Base-by-base conservation (phyloP, 164 flowering plant genomes). In the Dillenia turbinata region DNA sequence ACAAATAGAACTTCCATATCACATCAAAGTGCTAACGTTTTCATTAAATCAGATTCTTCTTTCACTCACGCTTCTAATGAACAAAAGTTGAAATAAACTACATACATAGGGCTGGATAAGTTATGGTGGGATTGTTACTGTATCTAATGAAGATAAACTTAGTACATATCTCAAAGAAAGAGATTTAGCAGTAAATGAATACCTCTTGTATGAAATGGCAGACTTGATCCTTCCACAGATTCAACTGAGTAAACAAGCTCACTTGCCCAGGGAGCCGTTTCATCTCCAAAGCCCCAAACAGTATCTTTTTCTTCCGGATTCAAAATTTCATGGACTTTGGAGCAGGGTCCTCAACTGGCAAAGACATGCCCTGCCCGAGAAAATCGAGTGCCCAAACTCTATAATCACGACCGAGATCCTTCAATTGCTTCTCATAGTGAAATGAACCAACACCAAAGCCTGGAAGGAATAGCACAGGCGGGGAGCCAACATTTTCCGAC, bases 371-470 rank as follows among this genome's bases (percentile, higher is more conserved):
- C 68, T 90, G 98, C 48, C 98, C 98, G 4, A 94, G 85, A 73
- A 89, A 94, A 85, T 94, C 98, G 45, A 94, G 54, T 8, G 96
- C 96, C 89, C 91, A 94, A 9, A 83, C 96, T 73, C 97, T 83
- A 69, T 57, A 81, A 56, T 94, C 92, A 62, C 85, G 86, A 15
- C 98, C 98, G 47, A 94, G 73, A 82, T 89, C 98, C 78, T 82
- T 90, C 59, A 94, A 66, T 72, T 94, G 98, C 72, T 94, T 94
- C 78, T 90, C 93, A 67, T 84, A 93, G 69, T 93, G 98, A 67
- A 93, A 93, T 14, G 95, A 83, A 48, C 98, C 98, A 53, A 89
- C 97, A 24, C 98, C 97, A 75, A 93, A 93, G 50, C 98, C 98
- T 57, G 98, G 98, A 66, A 93, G 95, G 67, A 90, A 85, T 52